These are phyloP conservation scores for Withania somnifera DNA, from an alignment of 305 asterid genomes.

Conservation along the genomic window DNA sequence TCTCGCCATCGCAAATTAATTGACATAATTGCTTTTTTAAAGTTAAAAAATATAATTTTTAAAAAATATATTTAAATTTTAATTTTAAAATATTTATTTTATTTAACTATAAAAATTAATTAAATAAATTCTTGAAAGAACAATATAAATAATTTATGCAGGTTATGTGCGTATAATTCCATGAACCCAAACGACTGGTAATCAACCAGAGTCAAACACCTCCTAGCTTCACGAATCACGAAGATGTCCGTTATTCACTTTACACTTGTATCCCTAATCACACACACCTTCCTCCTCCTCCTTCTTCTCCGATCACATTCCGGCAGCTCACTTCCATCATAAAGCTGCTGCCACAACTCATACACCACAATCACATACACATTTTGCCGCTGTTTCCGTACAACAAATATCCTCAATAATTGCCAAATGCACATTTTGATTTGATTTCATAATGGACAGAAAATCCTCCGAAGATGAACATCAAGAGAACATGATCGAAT, in stretches of 20 bases:
- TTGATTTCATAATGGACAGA: not conserved
- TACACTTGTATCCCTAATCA: not conserved
- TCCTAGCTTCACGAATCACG: not conserved
- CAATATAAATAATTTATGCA: too few relatives aligned
- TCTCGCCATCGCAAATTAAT: too few relatives aligned
- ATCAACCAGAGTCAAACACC: not conserved
- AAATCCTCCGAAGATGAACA: constrained; percentile 65
- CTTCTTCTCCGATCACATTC: not conserved
- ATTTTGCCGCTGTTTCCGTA: not conserved
- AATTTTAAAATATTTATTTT: too few relatives aligned
- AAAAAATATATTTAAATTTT: too few relatives aligned
- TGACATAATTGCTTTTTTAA: too few relatives aligned
- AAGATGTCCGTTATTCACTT: not conserved
- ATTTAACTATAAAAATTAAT: too few relatives aligned
- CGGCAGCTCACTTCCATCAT: not conserved
- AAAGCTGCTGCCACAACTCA: too few relatives aligned
- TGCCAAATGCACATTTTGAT: not conserved
- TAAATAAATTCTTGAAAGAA: too few relatives aligned
- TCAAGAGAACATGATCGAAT: constrained; percentile 49
- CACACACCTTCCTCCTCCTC: not conserved
- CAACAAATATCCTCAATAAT: not conserved
- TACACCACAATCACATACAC: too few relatives aligned
- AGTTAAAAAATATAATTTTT: too few relatives aligned
- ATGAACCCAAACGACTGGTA: not conserved
- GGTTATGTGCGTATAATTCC: too few relatives aligned